Conservation (phyloP, 1,284 basidiomycete species). For the Fistulinella cinereoalba region DNA sequence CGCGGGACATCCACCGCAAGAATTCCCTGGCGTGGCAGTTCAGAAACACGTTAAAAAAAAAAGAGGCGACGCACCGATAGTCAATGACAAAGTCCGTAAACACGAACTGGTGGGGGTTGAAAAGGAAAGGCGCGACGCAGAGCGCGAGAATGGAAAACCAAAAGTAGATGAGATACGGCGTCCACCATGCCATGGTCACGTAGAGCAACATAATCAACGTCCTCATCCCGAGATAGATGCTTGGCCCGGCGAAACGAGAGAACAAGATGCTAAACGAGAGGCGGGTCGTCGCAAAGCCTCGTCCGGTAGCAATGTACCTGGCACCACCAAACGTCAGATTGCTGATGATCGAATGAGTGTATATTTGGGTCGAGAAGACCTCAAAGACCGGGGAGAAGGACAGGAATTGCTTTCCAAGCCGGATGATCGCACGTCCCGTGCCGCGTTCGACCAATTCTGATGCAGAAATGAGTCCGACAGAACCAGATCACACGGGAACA, state of each 20-base stretch:
- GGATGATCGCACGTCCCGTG: constrained; percentile 89
- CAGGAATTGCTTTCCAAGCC: constrained; percentile 91
- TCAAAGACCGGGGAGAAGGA: constrained; percentile 95
- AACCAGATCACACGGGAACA: constrained; percentile 5
- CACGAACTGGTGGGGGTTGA: constrained; percentile 98
- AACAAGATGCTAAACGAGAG: constrained; percentile 94
- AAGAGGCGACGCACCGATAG: constrained; percentile 96
- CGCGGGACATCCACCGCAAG: constrained; percentile 96
- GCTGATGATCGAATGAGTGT: constrained; percentile 91
- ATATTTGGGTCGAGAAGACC: constrained; percentile 96
- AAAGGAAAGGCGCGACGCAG: constrained; percentile 92
- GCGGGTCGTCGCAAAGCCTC: constrained; percentile 94
- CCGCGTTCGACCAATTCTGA: constrained; percentile 91
- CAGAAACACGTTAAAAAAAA: too few species aligned
- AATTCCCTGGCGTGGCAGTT: too few species aligned
- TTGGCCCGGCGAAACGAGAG: constrained; percentile 96
- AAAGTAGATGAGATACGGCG: constrained; percentile 95
- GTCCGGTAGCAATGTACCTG: constrained; percentile 94
- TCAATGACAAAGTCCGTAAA: constrained; percentile 95
- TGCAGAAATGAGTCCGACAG: neutral
- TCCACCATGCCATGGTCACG: constrained; percentile 87
- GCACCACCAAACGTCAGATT: constrained; percentile 96
- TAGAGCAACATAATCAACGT: constrained; percentile 88
- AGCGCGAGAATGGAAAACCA: constrained; percentile 91
- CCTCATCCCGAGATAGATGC: constrained; percentile 95